Base-by-base conservation (phyloP, 192 early-diverging fungal genomes). In the Rhizoclosmatium globosum region DNA sequence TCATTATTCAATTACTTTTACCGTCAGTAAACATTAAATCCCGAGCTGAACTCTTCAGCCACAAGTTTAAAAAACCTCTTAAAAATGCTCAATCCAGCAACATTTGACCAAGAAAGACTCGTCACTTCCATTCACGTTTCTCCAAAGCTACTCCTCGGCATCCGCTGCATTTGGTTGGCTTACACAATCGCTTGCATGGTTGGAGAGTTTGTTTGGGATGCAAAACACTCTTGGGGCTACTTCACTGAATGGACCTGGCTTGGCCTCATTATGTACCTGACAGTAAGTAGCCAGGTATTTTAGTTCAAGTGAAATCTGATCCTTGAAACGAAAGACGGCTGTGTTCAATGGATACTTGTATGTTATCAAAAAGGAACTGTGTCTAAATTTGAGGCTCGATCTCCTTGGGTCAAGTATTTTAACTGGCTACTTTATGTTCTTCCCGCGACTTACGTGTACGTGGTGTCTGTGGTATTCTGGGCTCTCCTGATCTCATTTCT, bases 171-270 rank as follows among this genome's bases (percentile, higher is more conserved):
- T n/a, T 58, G 15, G 23, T 11, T 44, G 3, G 13, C 59, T 15
- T 73, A 73, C 56, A 21, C 47, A 3, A n/a, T n/a, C 2, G 44
- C 59, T 42, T 39, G 41, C 31, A 3, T 73, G 2, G 4, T 4
- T n/a, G 56, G 23, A 4, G 41, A 42, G 39, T 11, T 73, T 2
- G 56, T 59, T 11, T n/a, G 21, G 19, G 23, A 19, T 11, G 50
- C 23, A 13, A 42, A 42, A 4, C 11, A 2, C 0, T 38, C 19
- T 17, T n/a, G 47, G 19, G 56, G n/a, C 44, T 73, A 59, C 19
- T 73, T 73, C 39, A 73, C 71, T 3, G 71, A 73, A 2, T 73
- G 71, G 71, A 59, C 71, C 47, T 73, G 76, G 68, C 39, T 79
- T 45, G 77, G 77, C 3, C 3, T 79, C 64, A 38, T 71, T 4